phyloP scores from a whole-genome alignment of 1,284 basidiomycete genomes.

The Puccinia hordei region DNA sequence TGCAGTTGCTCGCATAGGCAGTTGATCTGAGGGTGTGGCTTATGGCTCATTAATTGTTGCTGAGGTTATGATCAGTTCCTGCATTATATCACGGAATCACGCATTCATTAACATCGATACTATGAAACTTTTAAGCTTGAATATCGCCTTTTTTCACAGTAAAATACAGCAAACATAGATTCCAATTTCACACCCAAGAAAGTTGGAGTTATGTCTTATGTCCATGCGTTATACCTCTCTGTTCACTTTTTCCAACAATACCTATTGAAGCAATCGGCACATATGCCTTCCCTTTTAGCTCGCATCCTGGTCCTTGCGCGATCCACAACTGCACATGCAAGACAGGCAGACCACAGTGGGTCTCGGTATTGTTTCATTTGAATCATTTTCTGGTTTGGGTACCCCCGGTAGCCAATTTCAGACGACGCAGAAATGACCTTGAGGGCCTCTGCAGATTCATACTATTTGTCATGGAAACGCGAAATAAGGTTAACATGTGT shows the following conservation, averaged over 20 bases:
- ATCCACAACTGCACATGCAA: slow-evolving; percentile 44
- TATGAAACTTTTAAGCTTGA: no score
- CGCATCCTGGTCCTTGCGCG: slow-evolving; percentile 19
- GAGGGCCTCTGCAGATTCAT: background rate
- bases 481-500: background rate
- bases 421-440: slow-evolving; percentile 29
- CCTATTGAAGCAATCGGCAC: slow-evolving; percentile 34
- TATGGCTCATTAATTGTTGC: no score
- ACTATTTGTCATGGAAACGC: slow-evolving; percentile 24
- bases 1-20: no score
- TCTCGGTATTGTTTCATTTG: slow-evolving; percentile 15
- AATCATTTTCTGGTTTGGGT: slow-evolving; percentile 11
- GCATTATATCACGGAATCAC: no score
- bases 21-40: no score
- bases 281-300: slow-evolving; percentile 27
- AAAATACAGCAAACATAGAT: no score
- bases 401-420: slow-evolving; percentile 37
- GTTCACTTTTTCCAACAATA: slow-evolving; percentile 46
- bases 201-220: no score
- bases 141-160: no score
- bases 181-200: no score
- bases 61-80: no score
- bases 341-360: slow-evolving; percentile 43
- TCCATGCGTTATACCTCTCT: background rate
- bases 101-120: no score